Evolutionary conservation across 1,139 yeast genomes (phyloP).

Genomic region (Yamadazyma blattariae): DNA sequence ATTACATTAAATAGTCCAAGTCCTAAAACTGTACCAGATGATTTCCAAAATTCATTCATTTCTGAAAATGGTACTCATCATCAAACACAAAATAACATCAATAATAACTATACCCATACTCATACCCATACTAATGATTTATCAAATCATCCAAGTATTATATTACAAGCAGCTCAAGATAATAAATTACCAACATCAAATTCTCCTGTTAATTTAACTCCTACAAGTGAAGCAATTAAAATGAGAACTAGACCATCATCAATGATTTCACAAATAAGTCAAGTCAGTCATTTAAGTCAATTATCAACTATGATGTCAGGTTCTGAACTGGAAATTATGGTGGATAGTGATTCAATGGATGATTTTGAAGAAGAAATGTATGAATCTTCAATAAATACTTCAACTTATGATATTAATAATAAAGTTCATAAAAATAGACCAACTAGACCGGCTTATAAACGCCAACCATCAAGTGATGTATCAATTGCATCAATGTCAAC

Average conservation of each 20-base stretch:
- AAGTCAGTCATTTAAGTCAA: conserved; percentile 54
- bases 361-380: conserved; percentile 35
- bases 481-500: conserved; percentile 36
- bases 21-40: conserved; percentile 14
- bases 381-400: conserved; percentile 15
- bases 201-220: background rate
- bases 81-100: background rate
- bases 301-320: conserved; percentile 50
- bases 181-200: background rate
- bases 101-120: background rate
- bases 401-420: conserved; percentile 10
- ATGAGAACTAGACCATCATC: conserved; percentile 57
- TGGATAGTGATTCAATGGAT: conserved; percentile 48
- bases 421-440: conserved; percentile 2
- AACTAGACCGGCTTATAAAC: conserved; percentile 32
- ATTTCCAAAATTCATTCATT: background rate
- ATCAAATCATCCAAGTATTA: conserved; percentile 1
- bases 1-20: conserved; percentile 15
- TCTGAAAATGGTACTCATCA: background rate
- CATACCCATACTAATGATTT: background rate
- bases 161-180: background rate
- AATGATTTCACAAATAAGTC: conserved; percentile 61
- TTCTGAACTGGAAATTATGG: conserved; percentile 39
- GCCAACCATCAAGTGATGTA: conserved; percentile 37
- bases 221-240: conserved; percentile 4